These are phyloP conservation scores for Gynostemma pentaphyllum DNA, from an alignment of 306 rosid species.

Conservation along the genomic window DNA sequence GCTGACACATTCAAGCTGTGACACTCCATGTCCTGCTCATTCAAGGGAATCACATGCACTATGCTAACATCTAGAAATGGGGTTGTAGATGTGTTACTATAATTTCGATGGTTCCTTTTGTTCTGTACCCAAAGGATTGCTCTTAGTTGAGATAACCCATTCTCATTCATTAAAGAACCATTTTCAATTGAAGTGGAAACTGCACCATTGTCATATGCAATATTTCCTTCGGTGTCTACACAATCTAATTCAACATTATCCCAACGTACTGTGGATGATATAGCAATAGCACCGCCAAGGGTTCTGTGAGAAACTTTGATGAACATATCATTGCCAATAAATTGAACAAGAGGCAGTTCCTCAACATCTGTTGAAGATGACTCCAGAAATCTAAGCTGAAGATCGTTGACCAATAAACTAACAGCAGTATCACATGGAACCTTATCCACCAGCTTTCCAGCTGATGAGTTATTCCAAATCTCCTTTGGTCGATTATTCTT, in stretches of 20 bases:
- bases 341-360: slow-evolving; percentile 80
- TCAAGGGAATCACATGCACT: slow-evolving; percentile 62
- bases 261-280: slow-evolving; percentile 71
- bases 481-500: slow-evolving; percentile 39
- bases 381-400: slow-evolving; percentile 80
- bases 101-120: slow-evolving; percentile 25
- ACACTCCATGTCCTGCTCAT: slow-evolving; percentile 59
- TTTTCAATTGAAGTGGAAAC: slow-evolving; percentile 31
- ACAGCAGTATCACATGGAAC: slow-evolving; percentile 90
- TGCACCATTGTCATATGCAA: slow-evolving; percentile 30
- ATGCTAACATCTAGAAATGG: slow-evolving; percentile 66
- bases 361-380: slow-evolving; percentile 50
- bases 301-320: slow-evolving; percentile 71
- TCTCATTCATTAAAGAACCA: slow-evolving; percentile 31
- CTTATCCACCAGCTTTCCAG: slow-evolving; percentile 63
- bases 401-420: slow-evolving; percentile 49
- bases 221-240: slow-evolving; percentile 59
- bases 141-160: slow-evolving; percentile 58
- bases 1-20: slow-evolving; percentile 74
- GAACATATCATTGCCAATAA: slow-evolving; percentile 58
- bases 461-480: slow-evolving; percentile 18
- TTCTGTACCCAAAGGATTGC: slow-evolving; percentile 82
- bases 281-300: slow-evolving; percentile 85
- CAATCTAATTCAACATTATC: slow-evolving; percentile 62
- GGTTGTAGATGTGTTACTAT: slow-evolving; percentile 26